phyloP scores from a whole-genome alignment of 768 basidiomycete genomes.

The Kwoniella shandongensis region DNA sequence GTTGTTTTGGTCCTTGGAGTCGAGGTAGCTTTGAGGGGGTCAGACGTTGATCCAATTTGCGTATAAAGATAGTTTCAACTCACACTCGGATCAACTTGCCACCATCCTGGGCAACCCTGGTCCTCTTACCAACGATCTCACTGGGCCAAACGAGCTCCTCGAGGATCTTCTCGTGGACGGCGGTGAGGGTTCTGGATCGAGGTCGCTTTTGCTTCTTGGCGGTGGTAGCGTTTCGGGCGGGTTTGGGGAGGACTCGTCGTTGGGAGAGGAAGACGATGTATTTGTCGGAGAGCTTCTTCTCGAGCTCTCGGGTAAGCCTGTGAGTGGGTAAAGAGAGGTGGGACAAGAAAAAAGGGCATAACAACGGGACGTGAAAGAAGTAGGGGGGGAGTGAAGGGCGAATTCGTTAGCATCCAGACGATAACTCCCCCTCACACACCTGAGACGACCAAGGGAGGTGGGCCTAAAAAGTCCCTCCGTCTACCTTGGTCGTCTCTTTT shows the following conservation, averaged over 20 bases:
- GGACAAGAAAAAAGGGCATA: not conserved
- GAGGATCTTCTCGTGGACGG: constrained; percentile 95
- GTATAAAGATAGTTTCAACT: no score
- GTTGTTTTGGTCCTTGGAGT: constrained; percentile 95
- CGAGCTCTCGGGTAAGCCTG: constrained; percentile 96
- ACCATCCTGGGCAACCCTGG: constrained; percentile 87
- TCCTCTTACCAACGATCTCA: constrained; percentile 98
- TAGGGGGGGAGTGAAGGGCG: not conserved
- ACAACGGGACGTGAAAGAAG: not conserved
- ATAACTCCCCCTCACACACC: constrained; percentile 16
- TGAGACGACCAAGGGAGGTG: constrained; percentile 44
- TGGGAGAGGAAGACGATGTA: constrained; percentile 99
- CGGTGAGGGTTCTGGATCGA: constrained; percentile 92
- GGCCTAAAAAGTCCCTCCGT: constrained; percentile 54
- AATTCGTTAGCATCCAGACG: constrained; percentile 18
- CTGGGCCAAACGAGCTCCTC: constrained; percentile 99
- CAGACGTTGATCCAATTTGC: constrained; percentile 1
- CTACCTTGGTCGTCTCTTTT: constrained; percentile 27
- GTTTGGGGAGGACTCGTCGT: constrained; percentile 96
- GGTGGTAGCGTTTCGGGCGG: constrained; percentile 86
- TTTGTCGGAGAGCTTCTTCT: constrained; percentile 99
- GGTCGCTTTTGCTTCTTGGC: constrained; percentile 83
- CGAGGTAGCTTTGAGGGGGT: constrained; percentile 80
- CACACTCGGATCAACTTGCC: constrained; percentile 97
- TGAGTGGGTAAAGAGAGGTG: not conserved